These are phyloP conservation scores for Coemansia sp. DNA, from an alignment of 192 early-diverging fungal genomes.

Conservation along the genomic window DNA sequence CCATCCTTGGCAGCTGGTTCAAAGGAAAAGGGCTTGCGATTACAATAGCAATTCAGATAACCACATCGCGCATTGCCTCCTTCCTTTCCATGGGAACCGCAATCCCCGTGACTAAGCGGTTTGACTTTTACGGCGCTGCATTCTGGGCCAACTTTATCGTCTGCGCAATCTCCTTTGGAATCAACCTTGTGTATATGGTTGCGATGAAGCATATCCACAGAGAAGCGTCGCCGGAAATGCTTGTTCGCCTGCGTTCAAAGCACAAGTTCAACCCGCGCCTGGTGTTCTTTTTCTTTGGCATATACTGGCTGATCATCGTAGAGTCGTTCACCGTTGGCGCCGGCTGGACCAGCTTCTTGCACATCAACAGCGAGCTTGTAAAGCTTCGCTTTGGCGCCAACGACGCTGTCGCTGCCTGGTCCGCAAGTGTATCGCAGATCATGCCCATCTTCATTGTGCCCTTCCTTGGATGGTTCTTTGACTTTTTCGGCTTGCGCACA, in stretches of 20 bases:
- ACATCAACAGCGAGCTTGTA: constrained; percentile 71
- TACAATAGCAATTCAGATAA: constrained; percentile 68
- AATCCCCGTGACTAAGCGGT: constrained; percentile 58
- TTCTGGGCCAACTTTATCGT: constrained; percentile 64
- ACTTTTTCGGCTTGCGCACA: constrained; percentile 63
- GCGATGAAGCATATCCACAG: constrained; percentile 52
- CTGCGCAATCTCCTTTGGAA: constrained; percentile 65
- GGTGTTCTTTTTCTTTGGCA: constrained; percentile 58
- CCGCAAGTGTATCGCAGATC: constrained; percentile 66
- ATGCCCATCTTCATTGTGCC: constrained; percentile 70
- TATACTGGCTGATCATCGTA: constrained; percentile 62
- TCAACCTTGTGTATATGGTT: constrained; percentile 67
- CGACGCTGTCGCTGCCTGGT: constrained; percentile 64
- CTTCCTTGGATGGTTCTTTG: constrained; percentile 68
- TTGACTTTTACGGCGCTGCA: constrained; percentile 45
- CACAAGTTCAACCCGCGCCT: constrained; percentile 59
- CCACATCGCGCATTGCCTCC: constrained; percentile 68
- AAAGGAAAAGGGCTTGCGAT: constrained; percentile 64
- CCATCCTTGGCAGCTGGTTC: constrained; percentile 76
- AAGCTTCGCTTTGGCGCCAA: constrained; percentile 65
- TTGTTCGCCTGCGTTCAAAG: constrained; percentile 50
- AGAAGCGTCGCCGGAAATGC: constrained; percentile 18
- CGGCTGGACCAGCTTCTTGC: constrained; percentile 66
- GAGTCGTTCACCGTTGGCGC: constrained; percentile 63
- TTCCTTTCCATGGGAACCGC: constrained; percentile 69